Conservation (phyloP, 306 rosid species). For the Lagenaria siceraria region DNA sequence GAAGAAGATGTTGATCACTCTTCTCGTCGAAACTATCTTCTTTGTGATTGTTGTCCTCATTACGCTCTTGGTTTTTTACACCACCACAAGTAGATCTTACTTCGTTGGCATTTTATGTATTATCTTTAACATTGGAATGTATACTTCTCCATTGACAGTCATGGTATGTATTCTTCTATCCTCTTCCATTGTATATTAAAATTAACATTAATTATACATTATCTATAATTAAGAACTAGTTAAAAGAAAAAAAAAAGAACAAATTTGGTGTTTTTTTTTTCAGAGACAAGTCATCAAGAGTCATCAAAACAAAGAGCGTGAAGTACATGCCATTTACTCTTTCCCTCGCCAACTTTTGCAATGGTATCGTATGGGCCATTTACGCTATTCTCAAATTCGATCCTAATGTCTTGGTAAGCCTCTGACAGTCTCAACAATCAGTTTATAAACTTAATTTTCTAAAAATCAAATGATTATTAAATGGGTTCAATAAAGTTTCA, state of each 20-base stretch:
- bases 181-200: too few species aligned
- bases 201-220: too few species aligned
- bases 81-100: constrained; percentile 12
- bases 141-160: constrained; percentile 69
- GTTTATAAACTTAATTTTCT: too few species aligned
- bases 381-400: constrained; percentile 59
- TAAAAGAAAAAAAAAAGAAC: too few species aligned
- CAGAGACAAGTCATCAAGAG: constrained; percentile 50
- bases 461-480: too few species aligned
- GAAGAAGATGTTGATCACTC: constrained; percentile 25
- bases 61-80: constrained; percentile 12
- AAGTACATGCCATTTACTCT: constrained; percentile 75
- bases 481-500: too few species aligned
- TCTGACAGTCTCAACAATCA: too few species aligned
- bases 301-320: constrained; percentile 61
- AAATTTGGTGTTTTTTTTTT: background rate
- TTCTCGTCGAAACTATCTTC: constrained; percentile 31
- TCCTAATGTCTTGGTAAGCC: constrained; percentile 39
- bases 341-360: constrained; percentile 45
- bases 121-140: constrained; percentile 56
- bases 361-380: constrained; percentile 37
- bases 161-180: constrained; percentile 22
- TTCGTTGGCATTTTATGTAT: constrained; percentile 46
- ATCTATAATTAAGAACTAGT: too few species aligned
- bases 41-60: constrained; percentile 6